phyloP scores from a whole-genome alignment of 768 basidiomycete species.

The Mrakia hoshinonis region DNA sequence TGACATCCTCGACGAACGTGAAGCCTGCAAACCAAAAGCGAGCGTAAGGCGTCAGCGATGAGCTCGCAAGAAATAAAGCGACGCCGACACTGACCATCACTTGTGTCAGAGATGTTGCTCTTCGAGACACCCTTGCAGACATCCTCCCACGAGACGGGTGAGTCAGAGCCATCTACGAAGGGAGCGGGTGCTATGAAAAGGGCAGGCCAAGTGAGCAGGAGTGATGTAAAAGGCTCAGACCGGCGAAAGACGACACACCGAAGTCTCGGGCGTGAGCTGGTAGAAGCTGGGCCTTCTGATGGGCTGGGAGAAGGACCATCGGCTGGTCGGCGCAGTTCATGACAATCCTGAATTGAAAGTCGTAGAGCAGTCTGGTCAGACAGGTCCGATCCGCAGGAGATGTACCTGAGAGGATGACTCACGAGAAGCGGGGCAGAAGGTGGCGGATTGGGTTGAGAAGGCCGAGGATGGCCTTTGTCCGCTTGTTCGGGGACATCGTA shows the following conservation, averaged over 20 bases:
- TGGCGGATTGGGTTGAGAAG: not conserved
- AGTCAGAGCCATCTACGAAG: not conserved
- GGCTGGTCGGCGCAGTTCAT: constrained; percentile 9
- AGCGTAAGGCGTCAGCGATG: not conserved
- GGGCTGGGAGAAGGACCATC: not conserved
- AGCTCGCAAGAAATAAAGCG: not conserved
- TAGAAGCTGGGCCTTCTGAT: not conserved
- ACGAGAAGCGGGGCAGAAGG: constrained; percentile 8
- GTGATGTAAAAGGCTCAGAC: not conserved
- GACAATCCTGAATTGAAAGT: not conserved
- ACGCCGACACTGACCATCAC: not conserved
- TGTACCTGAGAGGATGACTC: not conserved
- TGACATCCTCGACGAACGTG: not conserved
- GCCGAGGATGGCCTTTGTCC: constrained; percentile 1
- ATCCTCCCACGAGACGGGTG: not conserved
- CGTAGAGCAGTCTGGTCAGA: too few relatives aligned
- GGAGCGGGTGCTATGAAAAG: not conserved
- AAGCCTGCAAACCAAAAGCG: not conserved
- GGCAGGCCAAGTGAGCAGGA: not conserved
- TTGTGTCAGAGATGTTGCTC: not conserved
- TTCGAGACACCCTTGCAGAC: not conserved
- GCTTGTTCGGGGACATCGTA: not conserved
- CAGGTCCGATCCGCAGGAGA: too few relatives aligned
- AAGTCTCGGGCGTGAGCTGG: not conserved
- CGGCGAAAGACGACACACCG: not conserved